Evolutionary conservation across 2,329 filamentous ascomycete genomes (phyloP).

Genomic region (Teratosphaeriaceae sp.): DNA sequence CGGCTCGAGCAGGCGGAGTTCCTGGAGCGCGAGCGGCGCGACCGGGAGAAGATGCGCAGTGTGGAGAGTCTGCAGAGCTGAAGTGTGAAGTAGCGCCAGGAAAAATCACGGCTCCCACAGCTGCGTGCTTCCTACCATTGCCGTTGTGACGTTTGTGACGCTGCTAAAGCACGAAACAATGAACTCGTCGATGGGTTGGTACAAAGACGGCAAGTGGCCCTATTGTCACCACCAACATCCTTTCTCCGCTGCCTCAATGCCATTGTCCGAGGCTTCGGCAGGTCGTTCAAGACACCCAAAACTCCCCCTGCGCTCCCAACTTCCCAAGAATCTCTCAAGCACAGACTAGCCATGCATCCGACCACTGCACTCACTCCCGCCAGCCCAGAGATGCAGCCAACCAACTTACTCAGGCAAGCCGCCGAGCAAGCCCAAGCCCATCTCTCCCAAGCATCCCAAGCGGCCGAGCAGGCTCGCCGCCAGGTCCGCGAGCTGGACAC

Average conservation of each 20-base stretch:
- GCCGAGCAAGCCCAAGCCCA: neutral
- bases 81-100: no score
- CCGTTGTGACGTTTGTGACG: no score
- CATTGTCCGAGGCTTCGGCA: neutral
- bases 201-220: no score
- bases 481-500: neutral
- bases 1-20: conserved; percentile 53
- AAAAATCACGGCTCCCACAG: no score
- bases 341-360: neutral
- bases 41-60: conserved; percentile 16
- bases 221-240: no score
- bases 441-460: neutral
- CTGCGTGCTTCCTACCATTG: no score
- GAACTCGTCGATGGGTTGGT: no score
- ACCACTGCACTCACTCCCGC: neutral
- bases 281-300: neutral
- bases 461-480: neutral
- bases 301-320: no score
- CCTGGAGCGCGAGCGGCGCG: conserved; percentile 32
- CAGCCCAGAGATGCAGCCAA: neutral
- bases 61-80: neutral
- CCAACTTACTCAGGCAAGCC: neutral
- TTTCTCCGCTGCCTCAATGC: no score
- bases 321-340: no score
- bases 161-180: no score